Base-by-base conservation (phyloP, 2,329 filamentous ascomycete genomes). In the Penicillium sp. region DNA sequence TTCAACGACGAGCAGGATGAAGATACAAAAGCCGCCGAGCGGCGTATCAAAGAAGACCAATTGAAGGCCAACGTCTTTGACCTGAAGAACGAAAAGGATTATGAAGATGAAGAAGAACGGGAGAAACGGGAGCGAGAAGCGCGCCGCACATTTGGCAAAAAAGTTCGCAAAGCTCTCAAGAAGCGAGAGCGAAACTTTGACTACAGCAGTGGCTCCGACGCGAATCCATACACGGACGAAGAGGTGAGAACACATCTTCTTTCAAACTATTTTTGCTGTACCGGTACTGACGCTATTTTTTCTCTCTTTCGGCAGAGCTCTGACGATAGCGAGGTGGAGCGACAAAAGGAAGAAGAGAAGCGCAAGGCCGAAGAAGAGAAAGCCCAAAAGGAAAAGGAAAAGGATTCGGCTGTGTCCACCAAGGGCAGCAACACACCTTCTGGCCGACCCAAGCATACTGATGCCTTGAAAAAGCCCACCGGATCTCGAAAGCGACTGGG, bases 1-100 rank as follows among this genome's bases (percentile, higher is more conserved):
- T 88, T 93, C 57, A 87, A 93, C 44, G 83, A 93, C 45, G 83
- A 90, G 4, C 49, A 56, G 43, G 89, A 95, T 51, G 90, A 95
- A 56, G 87, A 90, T 43, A 72, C 78, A 11, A 89, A 88, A 60
- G 81, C 86, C 13, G 77, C 85, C 0, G 83, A 85, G 53, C 83
- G 84, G 11, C 76, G 84, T 45, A 84, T 90, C 56, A 88, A 86
- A 56, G 81, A 84, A 48, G 86, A 90, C 61, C 90, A 94, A 66
- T 76, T 94, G n/a, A 83, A 83, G 45, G 91, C 91, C 7, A 95
- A 95, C 61, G 74, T 93, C 2, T 95, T 95, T 57, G 86, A 94
- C 61, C 73, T 81, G 39, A 81, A 85, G 63, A 80, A 90, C 4
- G 85, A 90, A 59, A 81, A 84, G 55, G 84, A 79, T 43, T 74